Base-by-base conservation (phyloP, 2,329 filamentous ascomycete species). In the Neoscytalidium dimidiatum region DNA sequence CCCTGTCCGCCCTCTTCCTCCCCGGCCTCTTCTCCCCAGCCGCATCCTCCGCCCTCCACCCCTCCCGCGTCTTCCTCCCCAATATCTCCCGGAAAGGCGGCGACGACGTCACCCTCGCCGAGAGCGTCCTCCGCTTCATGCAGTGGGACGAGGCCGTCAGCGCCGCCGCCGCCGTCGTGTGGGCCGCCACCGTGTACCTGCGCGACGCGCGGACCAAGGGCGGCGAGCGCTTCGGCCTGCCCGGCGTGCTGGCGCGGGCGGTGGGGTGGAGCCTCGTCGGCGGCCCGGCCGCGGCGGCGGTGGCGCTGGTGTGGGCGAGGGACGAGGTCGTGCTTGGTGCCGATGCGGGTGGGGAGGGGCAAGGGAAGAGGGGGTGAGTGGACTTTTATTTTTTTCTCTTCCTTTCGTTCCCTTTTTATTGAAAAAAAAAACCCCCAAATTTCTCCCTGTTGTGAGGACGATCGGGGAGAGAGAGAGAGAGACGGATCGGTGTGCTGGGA, bases 111-210 rank as follows among this genome's bases (percentile, higher is more conserved):
- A 1, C 21, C 1, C 9, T 64, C 1, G 41, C 41, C 6, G 51
- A 58, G 11, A 51, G 41, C 62, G 21, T 35, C 3, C 41, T 29
- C n/a, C 38, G 62, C 2, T 58, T 64, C 43, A 48, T 64, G 62
- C 62, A 64, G 43, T 64, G 62, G 62, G 62, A 64, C 41, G 62
- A 64, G 43, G 28, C 14, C 14, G 62, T 64, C 29, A 57, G 51
- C 41, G 13, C 26, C 14, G 29, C 9, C 0, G 43, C 62, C 19
- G 14, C 29, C 11, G 28, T 58, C 5, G 41, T 64, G 19, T 64
- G 62, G 62, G 62, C 51, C 13, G 51, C 7, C 8, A 33, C 28
- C 6, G 2, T 58, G 28, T 64, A 58, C 31, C 29, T 56, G 26
- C 26, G 38, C 41, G 51, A 64, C n/a, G 28, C 51, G 29, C 13